A percentile compares a stretch with the other conserved stretches of the same genome.
phyloP scores from a whole-genome alignment of 805 yeast genomes.

The Suhomyces vadensis region DNA sequence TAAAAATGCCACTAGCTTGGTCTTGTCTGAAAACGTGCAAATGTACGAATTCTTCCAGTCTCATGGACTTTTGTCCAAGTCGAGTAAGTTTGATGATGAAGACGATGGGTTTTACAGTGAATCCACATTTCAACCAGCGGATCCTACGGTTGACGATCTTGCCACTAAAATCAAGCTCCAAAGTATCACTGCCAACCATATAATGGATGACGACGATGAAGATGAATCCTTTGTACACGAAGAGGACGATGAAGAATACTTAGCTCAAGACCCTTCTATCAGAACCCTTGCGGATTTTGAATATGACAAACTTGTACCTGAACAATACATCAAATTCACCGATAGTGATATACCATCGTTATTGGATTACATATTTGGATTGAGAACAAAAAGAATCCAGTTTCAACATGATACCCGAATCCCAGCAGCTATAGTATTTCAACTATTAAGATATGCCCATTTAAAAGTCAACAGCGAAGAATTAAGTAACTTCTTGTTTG shows the following conservation, averaged over 20 bases:
- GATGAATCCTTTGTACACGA: constrained; percentile 21
- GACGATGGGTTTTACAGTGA: constrained; percentile 11
- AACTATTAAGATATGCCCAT: constrained; percentile 69
- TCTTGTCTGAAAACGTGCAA: constrained; percentile 52
- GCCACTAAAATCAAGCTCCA: constrained; percentile 35
- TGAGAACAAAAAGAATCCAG: constrained; percentile 40
- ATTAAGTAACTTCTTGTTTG: constrained; percentile 58
- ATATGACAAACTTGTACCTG: constrained; percentile 53
- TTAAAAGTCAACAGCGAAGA: constrained; percentile 54
- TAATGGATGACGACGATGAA: constrained; percentile 8
- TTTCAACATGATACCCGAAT: constrained; percentile 50
- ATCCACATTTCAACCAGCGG: constrained; percentile 11
- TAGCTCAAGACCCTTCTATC: constrained; percentile 30
- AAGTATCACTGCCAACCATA: constrained; percentile 23
- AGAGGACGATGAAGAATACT: constrained; percentile 27
- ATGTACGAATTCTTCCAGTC: constrained; percentile 58
- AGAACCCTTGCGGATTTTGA: constrained; percentile 47
- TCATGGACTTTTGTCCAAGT: constrained; percentile 38
- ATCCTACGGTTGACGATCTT: constrained; percentile 29
- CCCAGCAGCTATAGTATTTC: constrained; percentile 71
- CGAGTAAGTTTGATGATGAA: constrained; percentile 7
- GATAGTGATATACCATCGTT: constrained; percentile 56
- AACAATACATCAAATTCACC: constrained; percentile 61
- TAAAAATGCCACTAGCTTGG: constrained; percentile 57
- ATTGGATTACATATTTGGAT: constrained; percentile 47